These are phyloP conservation scores for Fusarium sororula DNA, from an alignment of 2,329 filamentous ascomycete species.

Conservation along the genomic window DNA sequence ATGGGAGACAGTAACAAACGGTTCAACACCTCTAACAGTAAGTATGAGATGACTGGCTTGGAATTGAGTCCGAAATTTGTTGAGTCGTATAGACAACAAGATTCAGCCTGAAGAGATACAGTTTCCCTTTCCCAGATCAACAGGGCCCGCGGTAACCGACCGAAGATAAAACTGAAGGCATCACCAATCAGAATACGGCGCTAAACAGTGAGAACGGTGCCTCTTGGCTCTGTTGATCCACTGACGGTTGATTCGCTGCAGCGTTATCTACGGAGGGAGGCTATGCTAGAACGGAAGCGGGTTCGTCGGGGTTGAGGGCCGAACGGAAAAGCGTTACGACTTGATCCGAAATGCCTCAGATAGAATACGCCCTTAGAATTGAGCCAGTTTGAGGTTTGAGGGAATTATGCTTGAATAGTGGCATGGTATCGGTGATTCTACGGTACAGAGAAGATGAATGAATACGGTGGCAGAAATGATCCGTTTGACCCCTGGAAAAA, in stretches of 20 bases:
- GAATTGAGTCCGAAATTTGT: neutral
- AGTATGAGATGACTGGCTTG: neutral
- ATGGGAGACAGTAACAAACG: conserved; percentile 9
- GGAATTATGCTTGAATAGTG: conserved; percentile 13
- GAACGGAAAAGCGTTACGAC: neutral
- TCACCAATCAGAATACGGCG: conserved; percentile 35
- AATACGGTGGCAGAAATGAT: conserved; percentile 22
- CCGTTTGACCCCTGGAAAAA: conserved; percentile 22
- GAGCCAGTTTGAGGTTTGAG: neutral
- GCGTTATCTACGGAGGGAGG: conserved; percentile 28
- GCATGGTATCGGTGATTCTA: conserved; percentile 28
- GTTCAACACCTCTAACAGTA: neutral
- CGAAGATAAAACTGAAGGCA: neutral
- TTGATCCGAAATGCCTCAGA: conserved; percentile 1
- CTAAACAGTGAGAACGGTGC: conserved; percentile 2
- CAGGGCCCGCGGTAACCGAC: conserved; percentile 35
- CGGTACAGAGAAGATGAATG: neutral
- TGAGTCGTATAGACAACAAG: neutral
- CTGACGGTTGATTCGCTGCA: conserved; percentile 11
- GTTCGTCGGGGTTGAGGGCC: conserved; percentile 19
- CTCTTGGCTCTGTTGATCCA: neutral
- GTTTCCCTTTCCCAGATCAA: conserved; percentile 21
- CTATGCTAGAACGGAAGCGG: conserved; percentile 18
- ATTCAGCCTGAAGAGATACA: conserved; percentile 24
- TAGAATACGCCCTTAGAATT: neutral